Conservation (phyloP, 2,329 filamentous ascomycete species). For the Chaetomium sp. region DNA sequence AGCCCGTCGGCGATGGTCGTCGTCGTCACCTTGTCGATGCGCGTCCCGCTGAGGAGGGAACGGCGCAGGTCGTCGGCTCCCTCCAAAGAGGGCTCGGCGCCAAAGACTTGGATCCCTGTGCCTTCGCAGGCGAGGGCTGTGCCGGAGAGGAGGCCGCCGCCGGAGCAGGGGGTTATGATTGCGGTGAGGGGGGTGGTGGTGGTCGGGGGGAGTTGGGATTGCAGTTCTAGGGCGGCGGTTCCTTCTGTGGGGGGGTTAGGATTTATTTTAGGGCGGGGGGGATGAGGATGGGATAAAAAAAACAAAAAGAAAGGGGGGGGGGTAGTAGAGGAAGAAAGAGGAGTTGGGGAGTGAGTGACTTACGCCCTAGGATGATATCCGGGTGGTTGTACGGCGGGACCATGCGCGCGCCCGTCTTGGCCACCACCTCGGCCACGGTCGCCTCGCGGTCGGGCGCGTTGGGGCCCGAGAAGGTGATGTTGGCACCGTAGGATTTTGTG, state of each 20-base stretch:
- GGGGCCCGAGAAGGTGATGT: constrained; percentile 78
- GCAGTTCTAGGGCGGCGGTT: constrained; percentile 82
- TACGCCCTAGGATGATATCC: constrained; percentile 79
- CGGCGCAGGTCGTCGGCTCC: constrained; percentile 82
- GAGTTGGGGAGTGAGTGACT: background rate
- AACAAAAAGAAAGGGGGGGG: background rate
- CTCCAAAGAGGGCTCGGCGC: constrained; percentile 79
- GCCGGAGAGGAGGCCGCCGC: constrained; percentile 84
- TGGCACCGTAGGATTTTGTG: constrained; percentile 75
- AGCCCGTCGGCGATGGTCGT: constrained; percentile 88
- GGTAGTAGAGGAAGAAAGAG: no score
- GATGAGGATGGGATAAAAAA: background rate
- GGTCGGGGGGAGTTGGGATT: constrained; percentile 56
- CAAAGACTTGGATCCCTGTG: constrained; percentile 77
- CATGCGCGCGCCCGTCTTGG: constrained; percentile 72
- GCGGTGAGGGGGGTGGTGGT: constrained; percentile 36
- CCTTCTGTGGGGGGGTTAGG: constrained; percentile 54
- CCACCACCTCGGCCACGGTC: constrained; percentile 68
- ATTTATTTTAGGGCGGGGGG: background rate
- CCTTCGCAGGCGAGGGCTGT: constrained; percentile 74
- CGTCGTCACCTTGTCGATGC: constrained; percentile 68
- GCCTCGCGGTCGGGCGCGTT: constrained; percentile 81
- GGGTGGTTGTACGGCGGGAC: constrained; percentile 92
- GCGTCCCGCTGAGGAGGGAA: constrained; percentile 60
- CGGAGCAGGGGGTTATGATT: constrained; percentile 69